Evolutionary conservation across 2,329 filamentous ascomycete genomes (phyloP).

Genomic region (Fusarium piperis): DNA sequence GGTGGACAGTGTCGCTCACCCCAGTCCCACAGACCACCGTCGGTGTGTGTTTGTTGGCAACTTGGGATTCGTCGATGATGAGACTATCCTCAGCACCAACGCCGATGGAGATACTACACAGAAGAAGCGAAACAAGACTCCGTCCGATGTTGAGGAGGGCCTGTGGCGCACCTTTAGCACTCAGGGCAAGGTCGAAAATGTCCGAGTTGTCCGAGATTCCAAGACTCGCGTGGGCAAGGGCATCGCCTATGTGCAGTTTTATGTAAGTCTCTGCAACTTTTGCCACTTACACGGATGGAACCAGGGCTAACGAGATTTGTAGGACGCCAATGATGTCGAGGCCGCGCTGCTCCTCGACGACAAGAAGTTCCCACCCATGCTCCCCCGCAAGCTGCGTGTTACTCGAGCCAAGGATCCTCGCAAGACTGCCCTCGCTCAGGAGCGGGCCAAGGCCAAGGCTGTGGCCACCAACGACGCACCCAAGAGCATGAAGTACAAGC

Average conservation of each 20-base stretch:
- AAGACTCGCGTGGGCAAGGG: conserved; percentile 95
- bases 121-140: conserved; percentile 78
- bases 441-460: conserved; percentile 44
- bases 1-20: conserved; percentile 91
- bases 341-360: conserved; percentile 87
- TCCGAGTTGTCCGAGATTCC: conserved; percentile 89
- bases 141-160: conserved; percentile 91
- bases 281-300: not conserved
- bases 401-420: conserved; percentile 81
- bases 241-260: conserved; percentile 97
- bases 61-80: conserved; percentile 93
- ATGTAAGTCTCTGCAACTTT: conserved; percentile 56
- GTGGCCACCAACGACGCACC: conserved; percentile 50
- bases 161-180: conserved; percentile 84
- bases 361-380: conserved; percentile 93
- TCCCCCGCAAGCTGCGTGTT: conserved; percentile 89
- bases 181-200: conserved; percentile 86
- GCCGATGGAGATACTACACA: conserved; percentile 73
- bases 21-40: conserved; percentile 81
- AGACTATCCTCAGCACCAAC: conserved; percentile 74
- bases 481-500: conserved; percentile 67
- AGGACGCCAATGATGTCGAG: conserved; percentile 88
- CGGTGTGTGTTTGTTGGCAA: conserved; percentile 98
- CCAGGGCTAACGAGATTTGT: conserved; percentile 15
- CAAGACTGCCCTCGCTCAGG: conserved; percentile 63